Evolutionary conservation across 495 filamentous ascomycete genomes (phyloP).

Genomic region (Lentithecium fluviatile): DNA sequence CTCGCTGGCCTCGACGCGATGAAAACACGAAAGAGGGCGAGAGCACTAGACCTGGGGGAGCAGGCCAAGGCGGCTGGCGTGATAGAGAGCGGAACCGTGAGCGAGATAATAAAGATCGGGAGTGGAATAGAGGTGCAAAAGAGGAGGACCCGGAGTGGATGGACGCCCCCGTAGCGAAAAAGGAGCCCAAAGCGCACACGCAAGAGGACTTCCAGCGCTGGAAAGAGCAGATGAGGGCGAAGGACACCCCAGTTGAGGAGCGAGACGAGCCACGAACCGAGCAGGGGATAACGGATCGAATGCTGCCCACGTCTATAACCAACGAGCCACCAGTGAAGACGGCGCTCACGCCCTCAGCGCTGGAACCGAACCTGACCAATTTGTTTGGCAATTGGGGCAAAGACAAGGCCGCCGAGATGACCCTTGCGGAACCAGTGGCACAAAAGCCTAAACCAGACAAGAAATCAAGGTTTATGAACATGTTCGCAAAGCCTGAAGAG

Average conservation of each 20-base stretch:
- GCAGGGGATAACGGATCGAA: neutral
- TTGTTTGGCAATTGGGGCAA: conserved; percentile 69
- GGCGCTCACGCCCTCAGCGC: conserved; percentile 53
- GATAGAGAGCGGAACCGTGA: conserved; percentile 51
- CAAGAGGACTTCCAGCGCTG: conserved; percentile 94
- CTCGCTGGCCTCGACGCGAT: conserved; percentile 46
- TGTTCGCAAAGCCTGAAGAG: conserved; percentile 66
- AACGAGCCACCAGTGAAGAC: conserved; percentile 41
- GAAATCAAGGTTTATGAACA: conserved; percentile 74
- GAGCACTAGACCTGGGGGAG: conserved; percentile 23
- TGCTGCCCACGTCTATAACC: neutral
- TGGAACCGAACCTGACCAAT: conserved; percentile 70
- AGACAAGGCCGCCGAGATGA: conserved; percentile 36
- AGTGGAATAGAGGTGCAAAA: conserved; percentile 39
- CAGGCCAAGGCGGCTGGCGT: conserved; percentile 35
- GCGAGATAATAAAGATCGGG: conserved; percentile 53
- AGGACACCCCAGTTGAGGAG: conserved; percentile 48
- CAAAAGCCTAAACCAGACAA: conserved; percentile 51
- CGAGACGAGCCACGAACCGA: conserved; percentile 43
- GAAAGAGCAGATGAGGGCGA: conserved; percentile 87
- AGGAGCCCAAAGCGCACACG: conserved; percentile 63
- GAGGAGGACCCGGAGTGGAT: conserved; percentile 63
- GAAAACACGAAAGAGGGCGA: conserved; percentile 29
- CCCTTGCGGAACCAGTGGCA: conserved; percentile 39
- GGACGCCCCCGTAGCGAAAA: conserved; percentile 36